Percentiles rank a stretch among this genome's conserved stretches.
Conservation (phyloP, 768 basidiomycete genomes). For the Pleurotus citrinopileatus region DNA sequence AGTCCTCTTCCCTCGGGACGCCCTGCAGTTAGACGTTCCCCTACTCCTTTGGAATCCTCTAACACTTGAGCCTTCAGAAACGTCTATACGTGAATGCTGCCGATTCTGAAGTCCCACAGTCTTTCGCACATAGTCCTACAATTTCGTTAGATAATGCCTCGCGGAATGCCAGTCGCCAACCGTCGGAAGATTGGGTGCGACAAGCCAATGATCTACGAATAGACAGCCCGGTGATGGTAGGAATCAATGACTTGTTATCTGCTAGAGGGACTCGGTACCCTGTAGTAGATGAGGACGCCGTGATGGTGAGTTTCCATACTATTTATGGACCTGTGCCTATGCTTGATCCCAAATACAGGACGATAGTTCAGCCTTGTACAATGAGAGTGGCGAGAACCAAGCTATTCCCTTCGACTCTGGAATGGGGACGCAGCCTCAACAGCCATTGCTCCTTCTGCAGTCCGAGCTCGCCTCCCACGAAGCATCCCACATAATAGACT, state of each 20-base stretch:
- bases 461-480: neutral
- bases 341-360: neutral
- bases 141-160: slow-evolving; percentile 13
- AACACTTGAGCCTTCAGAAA: slow-evolving; percentile 42
- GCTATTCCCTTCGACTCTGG: neutral
- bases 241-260: slow-evolving; percentile 1
- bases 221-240: slow-evolving; percentile 41
- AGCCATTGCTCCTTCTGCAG: neutral
- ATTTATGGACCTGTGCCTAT: neutral
- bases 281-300: neutral
- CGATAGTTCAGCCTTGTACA: neutral
- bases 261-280: neutral
- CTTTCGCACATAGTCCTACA: neutral
- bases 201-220: slow-evolving; percentile 69
- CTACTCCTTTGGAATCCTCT: neutral
- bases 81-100: slow-evolving; percentile 49
- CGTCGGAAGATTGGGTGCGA: slow-evolving; percentile 73
- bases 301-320: neutral
- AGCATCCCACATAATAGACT: neutral
- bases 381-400: neutral
- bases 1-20: neutral
- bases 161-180: slow-evolving; percentile 35
- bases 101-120: slow-evolving; percentile 13
- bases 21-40: neutral
- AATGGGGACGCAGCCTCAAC: neutral